Percentiles rank a stretch among this genome's conserved stretches.
Evolutionary conservation across 2,329 filamentous ascomycete genomes (phyloP).

Genomic region (Pseudogymnoascus sp.): DNA sequence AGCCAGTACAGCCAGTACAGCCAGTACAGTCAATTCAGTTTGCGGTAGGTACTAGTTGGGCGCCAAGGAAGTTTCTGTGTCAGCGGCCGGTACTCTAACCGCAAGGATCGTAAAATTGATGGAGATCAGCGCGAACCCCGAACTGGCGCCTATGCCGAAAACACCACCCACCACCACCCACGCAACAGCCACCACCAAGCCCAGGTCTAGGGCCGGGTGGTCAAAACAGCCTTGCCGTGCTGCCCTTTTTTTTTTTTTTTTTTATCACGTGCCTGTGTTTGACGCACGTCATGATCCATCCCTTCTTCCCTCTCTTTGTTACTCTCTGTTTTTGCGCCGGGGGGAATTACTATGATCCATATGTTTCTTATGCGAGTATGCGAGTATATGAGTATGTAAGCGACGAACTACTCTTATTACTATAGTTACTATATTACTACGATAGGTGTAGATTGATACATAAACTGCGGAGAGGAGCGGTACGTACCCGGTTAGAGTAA

Average conservation of each 20-base stretch:
- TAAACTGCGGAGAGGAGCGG: background rate
- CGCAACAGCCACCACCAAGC: background rate
- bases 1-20: no score
- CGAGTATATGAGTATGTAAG: background rate
- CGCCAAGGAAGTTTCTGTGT: background rate
- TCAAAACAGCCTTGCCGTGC: background rate
- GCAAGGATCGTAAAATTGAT: background rate
- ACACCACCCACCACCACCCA: no score
- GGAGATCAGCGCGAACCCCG: background rate
- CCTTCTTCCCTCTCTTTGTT: background rate
- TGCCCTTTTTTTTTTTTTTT: background rate
- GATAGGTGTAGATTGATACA: background rate
- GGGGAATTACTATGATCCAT: background rate
- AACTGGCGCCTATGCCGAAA: background rate
- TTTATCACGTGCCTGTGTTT: background rate
- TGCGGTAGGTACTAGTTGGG: background rate
- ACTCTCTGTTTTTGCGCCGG: background rate
- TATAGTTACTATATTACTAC: background rate
- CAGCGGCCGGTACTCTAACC: background rate
- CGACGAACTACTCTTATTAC: background rate
- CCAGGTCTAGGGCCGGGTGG: background rate
- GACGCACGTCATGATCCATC: background rate
- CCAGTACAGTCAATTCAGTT: background rate
- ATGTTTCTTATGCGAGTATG: no score
- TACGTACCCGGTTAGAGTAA: background rate